phyloP scores from a whole-genome alignment of 1,139 yeast genomes.

The Taphrina confusa region DNA sequence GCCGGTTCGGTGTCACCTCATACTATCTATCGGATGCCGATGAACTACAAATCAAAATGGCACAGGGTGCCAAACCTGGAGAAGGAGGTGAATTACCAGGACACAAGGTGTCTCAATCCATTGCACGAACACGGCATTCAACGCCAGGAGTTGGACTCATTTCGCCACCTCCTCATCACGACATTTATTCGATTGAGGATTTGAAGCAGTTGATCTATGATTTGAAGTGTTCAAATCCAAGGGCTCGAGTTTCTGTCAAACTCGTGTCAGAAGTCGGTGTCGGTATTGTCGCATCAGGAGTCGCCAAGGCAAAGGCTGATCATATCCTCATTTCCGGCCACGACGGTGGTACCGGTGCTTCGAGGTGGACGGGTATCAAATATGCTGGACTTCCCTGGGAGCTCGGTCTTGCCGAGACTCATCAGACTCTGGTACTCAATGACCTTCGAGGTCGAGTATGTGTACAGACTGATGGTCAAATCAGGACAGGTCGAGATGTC shows the following conservation, averaged over 20 bases:
- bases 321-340: conserved; percentile 94
- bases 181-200: conserved; percentile 96
- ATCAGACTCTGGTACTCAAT: conserved; percentile 92
- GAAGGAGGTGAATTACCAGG: conserved; percentile 99
- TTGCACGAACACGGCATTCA: conserved; percentile 95
- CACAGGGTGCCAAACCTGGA: conserved; percentile 99
- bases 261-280: conserved; percentile 98
- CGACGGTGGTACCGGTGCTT: conserved; percentile 99
- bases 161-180: conserved; percentile 98
- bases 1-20: conserved; percentile 97
- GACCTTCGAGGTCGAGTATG: conserved; percentile 93
- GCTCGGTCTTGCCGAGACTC: conserved; percentile 95
- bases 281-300: conserved; percentile 98
- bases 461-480: conserved; percentile 96
- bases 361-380: conserved; percentile 94
- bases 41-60: conserved; percentile 97
- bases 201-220: conserved; percentile 95
- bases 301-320: conserved; percentile 97
- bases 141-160: conserved; percentile 96
- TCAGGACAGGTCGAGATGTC: conserved; percentile 92
- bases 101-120: conserved; percentile 80
- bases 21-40: conserved; percentile 93
- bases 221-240: conserved; percentile 92
- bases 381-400: conserved; percentile 99
- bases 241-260: conserved; percentile 95